Base-by-base conservation (phyloP, 257 asterid genomes). In the Sherardia arvensis region DNA sequence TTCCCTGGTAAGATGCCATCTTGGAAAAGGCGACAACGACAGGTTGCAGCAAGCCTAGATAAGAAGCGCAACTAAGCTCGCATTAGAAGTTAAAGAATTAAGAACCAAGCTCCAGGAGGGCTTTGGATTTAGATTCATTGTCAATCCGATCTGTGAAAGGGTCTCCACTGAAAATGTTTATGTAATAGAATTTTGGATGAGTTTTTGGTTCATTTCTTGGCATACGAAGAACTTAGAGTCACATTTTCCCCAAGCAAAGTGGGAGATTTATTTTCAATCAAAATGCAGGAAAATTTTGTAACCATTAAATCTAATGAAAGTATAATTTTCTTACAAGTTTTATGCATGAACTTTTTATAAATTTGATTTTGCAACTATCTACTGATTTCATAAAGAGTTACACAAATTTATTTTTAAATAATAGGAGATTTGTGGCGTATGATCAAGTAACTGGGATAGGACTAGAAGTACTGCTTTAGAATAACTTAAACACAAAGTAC, bases 1-100 rank as follows among this genome's bases (percentile, higher is more conserved):
- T 92, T 92, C 67, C 99, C 97, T 0, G 98, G 98, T 27, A 88
- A 85, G 79, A 86, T 92, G 96, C 97, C 99, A 0, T 81, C 87
- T 23, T 92, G 99, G 99, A 84, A 77, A 88, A 87, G 79, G 71
- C 78, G 86, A 47, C 99, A 92, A 71, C 75, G 82, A 69, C 72
- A 64, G 48, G 90, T 71, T 47, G 87, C 85, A 14, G 80, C 81
- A 2, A 83, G 63, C 56, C 69, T 74, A 40, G 87, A 76, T 45
- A 91, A 88, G 81, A 65, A 74, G 34, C 76, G 48, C 2, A 79
- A 68, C 17, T 85, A 59, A 55, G 66, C 22, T 40, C 11, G 12
- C 12, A 40, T 61, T 14, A 62, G 55, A 7, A 61, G 53, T 11
- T 38, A 20, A 30, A 4, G 47, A 8, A 15, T 29, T 43, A 8